Percentiles rank a stretch among this genome's conserved stretches.
Conservation (phyloP, 768 basidiomycete genomes). For the Rubroboletus satanas region DNA sequence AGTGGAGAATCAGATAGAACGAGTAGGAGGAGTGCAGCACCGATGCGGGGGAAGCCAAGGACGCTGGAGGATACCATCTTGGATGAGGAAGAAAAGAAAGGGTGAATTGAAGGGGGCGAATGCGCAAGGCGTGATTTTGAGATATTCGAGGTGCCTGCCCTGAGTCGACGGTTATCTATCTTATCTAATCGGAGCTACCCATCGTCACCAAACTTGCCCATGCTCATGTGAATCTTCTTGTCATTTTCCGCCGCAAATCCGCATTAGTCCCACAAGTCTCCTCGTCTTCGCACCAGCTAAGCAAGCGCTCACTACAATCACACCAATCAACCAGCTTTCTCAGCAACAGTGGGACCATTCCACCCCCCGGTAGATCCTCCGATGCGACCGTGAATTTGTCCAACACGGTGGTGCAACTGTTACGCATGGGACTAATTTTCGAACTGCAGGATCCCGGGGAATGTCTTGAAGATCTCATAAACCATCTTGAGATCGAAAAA, state of each 20-base stretch:
- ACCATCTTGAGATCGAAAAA: not conserved
- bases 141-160: constrained; percentile 28
- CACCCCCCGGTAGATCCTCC: not conserved
- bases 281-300: constrained; percentile 5
- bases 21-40: constrained; percentile 10
- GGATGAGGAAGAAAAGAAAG: constrained; percentile 19
- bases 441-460: not conserved
- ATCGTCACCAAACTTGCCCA: constrained; percentile 4
- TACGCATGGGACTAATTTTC: not conserved
- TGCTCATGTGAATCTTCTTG: constrained; percentile 16
- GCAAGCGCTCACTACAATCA: not conserved
- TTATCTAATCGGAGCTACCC: constrained; percentile 20
- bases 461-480: too few species aligned
- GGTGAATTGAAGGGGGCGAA: constrained; percentile 4
- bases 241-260: not conserved
- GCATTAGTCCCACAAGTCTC: not conserved
- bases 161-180: constrained; percentile 27
- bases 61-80: constrained; percentile 79
- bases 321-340: not conserved
- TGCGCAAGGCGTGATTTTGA: constrained; percentile 27
- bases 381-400: not conserved
- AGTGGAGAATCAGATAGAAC: not conserved
- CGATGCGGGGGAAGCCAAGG: constrained; percentile 92
- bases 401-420: not conserved
- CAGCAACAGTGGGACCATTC: not conserved